Evolutionary conservation across 208 protist genomes (phyloP).

Genomic region (Crithidia fasciculata): DNA sequence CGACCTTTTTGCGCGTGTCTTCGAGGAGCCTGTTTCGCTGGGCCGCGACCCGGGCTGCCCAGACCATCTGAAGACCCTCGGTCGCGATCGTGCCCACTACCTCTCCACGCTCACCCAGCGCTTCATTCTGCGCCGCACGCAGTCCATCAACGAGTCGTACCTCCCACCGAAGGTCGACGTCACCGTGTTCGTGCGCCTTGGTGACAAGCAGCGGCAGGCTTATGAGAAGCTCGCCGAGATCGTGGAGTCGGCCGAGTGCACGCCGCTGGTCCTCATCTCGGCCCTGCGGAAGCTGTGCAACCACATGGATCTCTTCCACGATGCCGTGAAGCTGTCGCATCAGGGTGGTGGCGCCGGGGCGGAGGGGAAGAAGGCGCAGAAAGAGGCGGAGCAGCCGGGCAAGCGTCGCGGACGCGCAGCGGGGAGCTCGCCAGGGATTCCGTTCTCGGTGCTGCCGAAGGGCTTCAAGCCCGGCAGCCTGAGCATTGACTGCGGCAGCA

Average conservation of each 20-base stretch:
- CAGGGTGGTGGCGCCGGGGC: conserved; percentile 12
- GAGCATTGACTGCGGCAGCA: conserved; percentile 61
- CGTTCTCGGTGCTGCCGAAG: conserved; percentile 66
- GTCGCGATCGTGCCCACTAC: conserved; percentile 83
- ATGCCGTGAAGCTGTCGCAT: conserved; percentile 70
- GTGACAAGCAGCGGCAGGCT: conserved; percentile 54
- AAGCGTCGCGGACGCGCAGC: conserved; percentile 14
- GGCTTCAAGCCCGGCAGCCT: conserved; percentile 65
- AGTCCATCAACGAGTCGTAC: conserved; percentile 88
- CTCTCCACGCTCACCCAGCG: conserved; percentile 78
- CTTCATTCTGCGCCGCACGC: conserved; percentile 85
- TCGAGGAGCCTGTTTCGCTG: conserved; percentile 75
- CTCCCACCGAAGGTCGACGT: conserved; percentile 84
- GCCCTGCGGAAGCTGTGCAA: conserved; percentile 94
- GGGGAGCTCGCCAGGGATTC: conserved; percentile 45
- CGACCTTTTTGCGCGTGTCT: conserved; percentile 82
- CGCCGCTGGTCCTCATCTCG: conserved; percentile 84
- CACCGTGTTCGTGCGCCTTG: conserved; percentile 87
- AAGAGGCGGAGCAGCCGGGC: conserved; percentile 7
- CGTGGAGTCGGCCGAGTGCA: conserved; percentile 64
- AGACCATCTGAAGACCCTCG: conserved; percentile 68
- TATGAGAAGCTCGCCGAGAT: conserved; percentile 73
- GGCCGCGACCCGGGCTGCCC: conserved; percentile 70
- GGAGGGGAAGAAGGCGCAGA: background rate
- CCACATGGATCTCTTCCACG: conserved; percentile 91